phyloP scores from a whole-genome alignment of 495 filamentous ascomycete genomes.

The Podospora comata region DNA sequence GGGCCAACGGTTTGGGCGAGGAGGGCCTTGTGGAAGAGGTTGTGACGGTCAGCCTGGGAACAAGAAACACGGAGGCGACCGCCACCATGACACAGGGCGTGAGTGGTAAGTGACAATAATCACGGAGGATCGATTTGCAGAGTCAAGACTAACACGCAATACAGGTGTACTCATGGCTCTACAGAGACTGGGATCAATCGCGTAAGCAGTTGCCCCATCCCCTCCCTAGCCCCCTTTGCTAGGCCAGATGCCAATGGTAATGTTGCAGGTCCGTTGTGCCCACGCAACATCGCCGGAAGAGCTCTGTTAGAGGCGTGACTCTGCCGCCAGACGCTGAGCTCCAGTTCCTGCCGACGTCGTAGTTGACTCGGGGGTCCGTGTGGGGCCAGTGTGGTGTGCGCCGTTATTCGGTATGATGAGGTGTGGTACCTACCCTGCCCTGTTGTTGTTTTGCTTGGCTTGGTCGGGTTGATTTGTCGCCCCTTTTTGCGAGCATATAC shows the following conservation, averaged over 20 bases:
- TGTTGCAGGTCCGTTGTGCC: conserved; percentile 12
- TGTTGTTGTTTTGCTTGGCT: conserved; percentile 10
- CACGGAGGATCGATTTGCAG: background rate
- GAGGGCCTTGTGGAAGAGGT: conserved; percentile 59
- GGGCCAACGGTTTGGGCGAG: conserved; percentile 73
- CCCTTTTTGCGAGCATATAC: background rate
- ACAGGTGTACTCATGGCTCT: conserved; percentile 47
- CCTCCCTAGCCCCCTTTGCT: conserved; percentile 3
- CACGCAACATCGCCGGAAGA: conserved; percentile 13
- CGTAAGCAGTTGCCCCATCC: conserved; percentile 23
- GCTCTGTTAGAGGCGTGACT: background rate
- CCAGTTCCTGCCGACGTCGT: background rate
- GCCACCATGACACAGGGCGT: conserved; percentile 85
- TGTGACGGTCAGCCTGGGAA: conserved; percentile 79
- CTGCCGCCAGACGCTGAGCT: background rate
- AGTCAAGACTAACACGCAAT: background rate
- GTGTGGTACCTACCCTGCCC: background rate
- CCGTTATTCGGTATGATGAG: background rate
- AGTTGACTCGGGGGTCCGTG: background rate
- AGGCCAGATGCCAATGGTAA: conserved; percentile 6
- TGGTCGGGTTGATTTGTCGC: background rate
- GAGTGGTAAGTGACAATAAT: conserved; percentile 57
- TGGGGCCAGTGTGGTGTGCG: background rate
- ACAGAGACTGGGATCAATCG: conserved; percentile 38
- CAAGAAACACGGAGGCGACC: conserved; percentile 79